A percentile compares a stretch with the other conserved stretches of the same genome.
These are phyloP conservation scores for Colletotrichum eremochloae DNA, from an alignment of 2,329 filamentous ascomycete genomes.

Conservation along the genomic window DNA sequence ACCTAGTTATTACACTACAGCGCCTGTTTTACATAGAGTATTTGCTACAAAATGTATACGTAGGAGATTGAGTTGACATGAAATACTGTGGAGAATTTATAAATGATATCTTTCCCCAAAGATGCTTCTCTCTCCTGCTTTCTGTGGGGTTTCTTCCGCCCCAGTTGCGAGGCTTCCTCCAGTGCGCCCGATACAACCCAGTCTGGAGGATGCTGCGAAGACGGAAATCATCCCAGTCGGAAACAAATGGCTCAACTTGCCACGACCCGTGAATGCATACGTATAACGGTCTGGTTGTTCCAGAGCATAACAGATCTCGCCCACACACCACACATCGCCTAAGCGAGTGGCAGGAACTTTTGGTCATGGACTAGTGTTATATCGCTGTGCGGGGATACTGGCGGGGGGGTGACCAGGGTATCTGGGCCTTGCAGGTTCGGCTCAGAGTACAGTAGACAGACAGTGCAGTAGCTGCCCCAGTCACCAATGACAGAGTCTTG, in stretches of 20 bases:
- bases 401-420: too few relatives aligned
- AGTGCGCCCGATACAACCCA: background rate
- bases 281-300: background rate
- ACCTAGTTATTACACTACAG: too few relatives aligned
- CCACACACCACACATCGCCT: too few relatives aligned
- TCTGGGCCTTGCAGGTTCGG: slow-evolving; percentile 21
- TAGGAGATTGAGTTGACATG: too few relatives aligned
- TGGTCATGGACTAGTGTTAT: background rate
- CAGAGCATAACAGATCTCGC: background rate
- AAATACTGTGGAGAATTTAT: too few relatives aligned
- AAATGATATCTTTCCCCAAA: too few relatives aligned
- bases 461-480: background rate
- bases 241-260: background rate
- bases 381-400: slow-evolving; percentile 15
- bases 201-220: background rate
- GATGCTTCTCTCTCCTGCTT: background rate
- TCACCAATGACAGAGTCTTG: background rate
- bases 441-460: background rate
- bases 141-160: background rate
- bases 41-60: too few relatives aligned
- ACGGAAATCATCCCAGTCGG: too few relatives aligned
- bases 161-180: too few relatives aligned
- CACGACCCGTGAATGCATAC: background rate
- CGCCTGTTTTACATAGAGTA: too few relatives aligned
- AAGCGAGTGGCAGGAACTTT: background rate